Percentiles rank a stretch among this genome's conserved stretches.
phyloP scores from a whole-genome alignment of 805 yeast species.

The Kuraishia piskuri region DNA sequence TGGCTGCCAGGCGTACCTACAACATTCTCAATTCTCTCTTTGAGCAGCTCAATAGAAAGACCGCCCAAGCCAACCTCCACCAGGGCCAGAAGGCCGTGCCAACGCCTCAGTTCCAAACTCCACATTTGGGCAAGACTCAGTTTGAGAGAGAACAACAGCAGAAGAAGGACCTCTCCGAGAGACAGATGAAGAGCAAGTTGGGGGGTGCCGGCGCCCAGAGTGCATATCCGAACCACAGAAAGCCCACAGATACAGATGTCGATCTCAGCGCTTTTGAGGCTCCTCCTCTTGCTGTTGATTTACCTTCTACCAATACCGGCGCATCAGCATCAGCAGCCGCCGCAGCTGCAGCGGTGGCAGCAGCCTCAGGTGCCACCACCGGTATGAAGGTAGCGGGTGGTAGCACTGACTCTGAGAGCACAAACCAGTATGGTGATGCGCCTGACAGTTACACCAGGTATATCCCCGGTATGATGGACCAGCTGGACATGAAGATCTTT shows the following conservation, averaged over 20 bases:
- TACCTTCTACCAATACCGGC: constrained; percentile 11
- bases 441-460: constrained; percentile 25
- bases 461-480: constrained; percentile 79
- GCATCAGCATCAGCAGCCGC: constrained; percentile 6
- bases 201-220: neutral
- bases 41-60: constrained; percentile 67
- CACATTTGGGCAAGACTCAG: constrained; percentile 18
- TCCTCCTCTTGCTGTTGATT: neutral
- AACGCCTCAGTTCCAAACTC: constrained; percentile 14
- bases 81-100: neutral
- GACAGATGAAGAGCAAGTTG: neutral
- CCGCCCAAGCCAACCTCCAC: constrained; percentile 36
- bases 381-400: neutral
- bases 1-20: constrained; percentile 75
- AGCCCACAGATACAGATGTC: constrained; percentile 1
- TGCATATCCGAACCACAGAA: neutral
- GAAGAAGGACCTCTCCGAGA: constrained; percentile 3
- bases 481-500: constrained; percentile 74
- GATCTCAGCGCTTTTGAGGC: constrained; percentile 8
- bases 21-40: constrained; percentile 71
- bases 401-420: neutral
- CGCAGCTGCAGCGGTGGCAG: neutral
- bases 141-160: constrained; percentile 12
- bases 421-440: constrained; percentile 1
- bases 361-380: neutral